phyloP scores from a whole-genome alignment of 1,284 basidiomycete genomes.

The Anthracocystis setariae region DNA sequence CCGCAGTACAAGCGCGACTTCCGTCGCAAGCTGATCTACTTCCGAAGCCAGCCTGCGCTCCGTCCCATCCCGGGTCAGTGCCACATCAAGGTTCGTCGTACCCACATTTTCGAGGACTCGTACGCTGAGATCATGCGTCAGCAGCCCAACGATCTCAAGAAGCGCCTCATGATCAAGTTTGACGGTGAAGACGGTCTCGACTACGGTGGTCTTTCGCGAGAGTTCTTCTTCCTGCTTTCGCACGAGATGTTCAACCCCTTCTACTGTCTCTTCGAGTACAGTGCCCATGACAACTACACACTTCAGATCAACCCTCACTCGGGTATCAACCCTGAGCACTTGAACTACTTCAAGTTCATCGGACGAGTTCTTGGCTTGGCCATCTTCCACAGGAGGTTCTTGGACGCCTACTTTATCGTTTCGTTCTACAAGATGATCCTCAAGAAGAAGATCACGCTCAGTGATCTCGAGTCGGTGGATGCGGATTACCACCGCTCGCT shows the following conservation, averaged over 20 bases:
- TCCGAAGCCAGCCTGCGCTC: slow-evolving; percentile 95
- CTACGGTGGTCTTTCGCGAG: slow-evolving; percentile 96
- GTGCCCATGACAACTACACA: slow-evolving; percentile 98
- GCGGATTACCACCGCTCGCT: slow-evolving; percentile 81
- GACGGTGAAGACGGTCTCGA: slow-evolving; percentile 98
- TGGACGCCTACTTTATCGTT: slow-evolving; percentile 98
- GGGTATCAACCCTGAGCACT: slow-evolving; percentile 96
- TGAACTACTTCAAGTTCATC: slow-evolving; percentile 99
- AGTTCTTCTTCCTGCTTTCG: slow-evolving; percentile 99
- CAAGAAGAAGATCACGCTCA: slow-evolving; percentile 67
- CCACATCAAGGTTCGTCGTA: slow-evolving; percentile 92
- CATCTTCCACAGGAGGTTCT: slow-evolving; percentile 97
- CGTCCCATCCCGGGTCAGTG: slow-evolving; percentile 84
- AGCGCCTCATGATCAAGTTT: slow-evolving; percentile 97
- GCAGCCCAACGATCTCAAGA: slow-evolving; percentile 92
- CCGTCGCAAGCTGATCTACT: slow-evolving; percentile 97
- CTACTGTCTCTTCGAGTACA: slow-evolving; percentile 99
- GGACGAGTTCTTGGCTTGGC: slow-evolving; percentile 91
- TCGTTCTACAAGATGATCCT: slow-evolving; percentile 97
- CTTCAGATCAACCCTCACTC: slow-evolving; percentile 98
- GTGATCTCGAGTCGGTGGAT: slow-evolving; percentile 66
- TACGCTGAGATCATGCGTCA: slow-evolving; percentile 96
- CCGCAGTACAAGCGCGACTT: slow-evolving; percentile 99
- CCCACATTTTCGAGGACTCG: slow-evolving; percentile 94
- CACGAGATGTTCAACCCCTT: slow-evolving; percentile 82